Conservation (phyloP, 1,284 basidiomycete genomes). For the Pulveroboletus sp. region DNA sequence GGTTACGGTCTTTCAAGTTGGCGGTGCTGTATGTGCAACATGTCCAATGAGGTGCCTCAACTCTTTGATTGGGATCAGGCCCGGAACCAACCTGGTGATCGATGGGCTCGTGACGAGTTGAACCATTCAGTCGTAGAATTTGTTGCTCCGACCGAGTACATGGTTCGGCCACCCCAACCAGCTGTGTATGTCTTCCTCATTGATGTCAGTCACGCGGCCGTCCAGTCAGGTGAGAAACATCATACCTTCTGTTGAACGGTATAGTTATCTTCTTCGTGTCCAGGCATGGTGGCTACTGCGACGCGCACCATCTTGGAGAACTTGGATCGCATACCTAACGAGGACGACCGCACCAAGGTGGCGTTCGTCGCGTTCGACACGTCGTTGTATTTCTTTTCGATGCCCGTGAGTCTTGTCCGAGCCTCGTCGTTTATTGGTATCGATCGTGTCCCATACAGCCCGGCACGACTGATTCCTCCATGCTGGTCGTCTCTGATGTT, state of each 20-base stretch:
- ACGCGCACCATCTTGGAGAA: conserved; percentile 95
- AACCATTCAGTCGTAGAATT: conserved; percentile 95
- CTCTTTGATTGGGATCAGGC: conserved; percentile 98
- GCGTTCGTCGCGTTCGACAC: conserved; percentile 93
- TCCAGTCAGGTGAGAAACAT: conserved; percentile 73
- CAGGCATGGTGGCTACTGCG: conserved; percentile 97
- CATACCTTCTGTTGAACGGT: not conserved
- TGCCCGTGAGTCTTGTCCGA: conserved; percentile 56
- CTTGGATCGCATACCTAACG: conserved; percentile 94
- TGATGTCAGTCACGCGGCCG: conserved; percentile 91
- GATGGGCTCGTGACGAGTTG: conserved; percentile 92
- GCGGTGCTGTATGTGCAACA: conserved; percentile 99
- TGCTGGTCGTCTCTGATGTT: conserved; percentile 97
- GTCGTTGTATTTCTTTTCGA: conserved; percentile 95
- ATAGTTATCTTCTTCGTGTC: conserved; percentile 4
- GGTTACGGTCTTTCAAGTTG: conserved; percentile 51
- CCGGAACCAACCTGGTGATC: conserved; percentile 91
- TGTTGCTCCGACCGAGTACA: conserved; percentile 98
- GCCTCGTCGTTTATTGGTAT: not conserved
- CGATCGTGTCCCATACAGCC: conserved; percentile 47
- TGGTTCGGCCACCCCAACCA: conserved; percentile 98
- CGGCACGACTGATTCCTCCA: conserved; percentile 82
- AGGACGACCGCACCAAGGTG: conserved; percentile 90
- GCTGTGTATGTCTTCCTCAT: conserved; percentile 97
- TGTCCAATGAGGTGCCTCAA: conserved; percentile 98